phyloP scores from a whole-genome alignment of 306 rosid species.

The Lablab purpureus region DNA sequence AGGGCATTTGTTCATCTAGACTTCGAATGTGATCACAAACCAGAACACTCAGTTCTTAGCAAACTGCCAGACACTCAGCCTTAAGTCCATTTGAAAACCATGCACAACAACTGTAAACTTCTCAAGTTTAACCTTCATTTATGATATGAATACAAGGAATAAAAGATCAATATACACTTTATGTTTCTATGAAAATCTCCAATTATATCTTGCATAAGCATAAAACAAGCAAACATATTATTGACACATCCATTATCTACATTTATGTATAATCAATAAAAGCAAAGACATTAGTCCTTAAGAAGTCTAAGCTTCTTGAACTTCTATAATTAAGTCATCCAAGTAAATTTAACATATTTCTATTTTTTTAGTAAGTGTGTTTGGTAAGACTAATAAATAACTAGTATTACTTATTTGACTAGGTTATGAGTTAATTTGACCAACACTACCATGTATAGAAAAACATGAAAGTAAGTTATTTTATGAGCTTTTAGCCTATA shows the following conservation, averaged over 20 bases:
- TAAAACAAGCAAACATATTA: background rate
- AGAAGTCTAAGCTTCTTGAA: background rate
- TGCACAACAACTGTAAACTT: background rate
- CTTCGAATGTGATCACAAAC: slow-evolving; percentile 90
- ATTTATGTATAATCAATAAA: background rate
- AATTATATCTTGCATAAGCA: background rate
- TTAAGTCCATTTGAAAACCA: background rate
- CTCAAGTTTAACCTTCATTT: background rate
- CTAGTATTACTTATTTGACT: too few species aligned
- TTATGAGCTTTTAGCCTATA: too few species aligned
- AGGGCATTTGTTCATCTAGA: slow-evolving; percentile 83
- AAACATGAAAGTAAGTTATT: too few species aligned
- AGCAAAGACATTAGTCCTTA: background rate
- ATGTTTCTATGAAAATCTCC: background rate
- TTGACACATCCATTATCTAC: background rate
- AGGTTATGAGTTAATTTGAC: too few species aligned
- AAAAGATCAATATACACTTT: background rate
- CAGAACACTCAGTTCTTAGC: slow-evolving; percentile 74
- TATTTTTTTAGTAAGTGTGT: too few species aligned
- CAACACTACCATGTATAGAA: too few species aligned
- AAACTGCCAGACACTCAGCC: slow-evolving; percentile 64
- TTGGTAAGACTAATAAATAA: too few species aligned
- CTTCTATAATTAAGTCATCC: background rate
- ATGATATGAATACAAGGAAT: background rate
- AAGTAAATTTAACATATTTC: background rate